Percentiles rank a stretch among this genome's conserved stretches.
Conservation (phyloP, 495 filamentous ascomycete species). For the Elasticomyces elasticus region DNA sequence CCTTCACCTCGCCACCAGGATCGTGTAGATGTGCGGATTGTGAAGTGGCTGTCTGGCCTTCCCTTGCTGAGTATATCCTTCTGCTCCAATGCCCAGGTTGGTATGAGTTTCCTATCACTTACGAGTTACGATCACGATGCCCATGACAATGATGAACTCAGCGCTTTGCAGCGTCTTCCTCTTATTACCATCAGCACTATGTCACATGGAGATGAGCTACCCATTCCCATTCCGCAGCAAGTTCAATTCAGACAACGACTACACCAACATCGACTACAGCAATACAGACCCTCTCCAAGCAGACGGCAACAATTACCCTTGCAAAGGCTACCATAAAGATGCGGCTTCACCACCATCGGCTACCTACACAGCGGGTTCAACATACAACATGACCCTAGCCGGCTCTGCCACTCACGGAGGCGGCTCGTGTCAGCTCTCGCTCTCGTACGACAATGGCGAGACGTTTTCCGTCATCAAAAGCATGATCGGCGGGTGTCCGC, state of each 20-base stretch:
- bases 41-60: slow-evolving; percentile 1
- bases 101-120: background rate
- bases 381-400: slow-evolving; percentile 47
- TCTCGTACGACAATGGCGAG: slow-evolving; percentile 53
- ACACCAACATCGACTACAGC: slow-evolving; percentile 36
- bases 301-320: slow-evolving; percentile 47
- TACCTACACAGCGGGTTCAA: slow-evolving; percentile 45
- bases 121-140: slow-evolving; percentile 1
- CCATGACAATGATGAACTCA: slow-evolving; percentile 1
- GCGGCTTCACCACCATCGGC: slow-evolving; percentile 39
- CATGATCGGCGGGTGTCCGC: slow-evolving; percentile 54
- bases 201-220: slow-evolving; percentile 50
- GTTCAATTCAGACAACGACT: slow-evolving; percentile 39
- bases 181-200: slow-evolving; percentile 13
- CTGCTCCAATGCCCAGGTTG: background rate
- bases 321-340: slow-evolving; percentile 55
- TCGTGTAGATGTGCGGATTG: background rate
- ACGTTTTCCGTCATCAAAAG: slow-evolving; percentile 57
- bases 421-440: slow-evolving; percentile 53
- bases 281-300: slow-evolving; percentile 45
- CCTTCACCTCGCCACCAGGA: background rate
- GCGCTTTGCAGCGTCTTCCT: slow-evolving; percentile 7
- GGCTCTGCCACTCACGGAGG: slow-evolving; percentile 53
- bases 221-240: slow-evolving; percentile 48
- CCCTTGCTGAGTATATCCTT: slow-evolving; percentile 10